Evolutionary conservation across 2,329 filamentous ascomycete species (phyloP).

Genomic region (Elsinoe ampelina): DNA sequence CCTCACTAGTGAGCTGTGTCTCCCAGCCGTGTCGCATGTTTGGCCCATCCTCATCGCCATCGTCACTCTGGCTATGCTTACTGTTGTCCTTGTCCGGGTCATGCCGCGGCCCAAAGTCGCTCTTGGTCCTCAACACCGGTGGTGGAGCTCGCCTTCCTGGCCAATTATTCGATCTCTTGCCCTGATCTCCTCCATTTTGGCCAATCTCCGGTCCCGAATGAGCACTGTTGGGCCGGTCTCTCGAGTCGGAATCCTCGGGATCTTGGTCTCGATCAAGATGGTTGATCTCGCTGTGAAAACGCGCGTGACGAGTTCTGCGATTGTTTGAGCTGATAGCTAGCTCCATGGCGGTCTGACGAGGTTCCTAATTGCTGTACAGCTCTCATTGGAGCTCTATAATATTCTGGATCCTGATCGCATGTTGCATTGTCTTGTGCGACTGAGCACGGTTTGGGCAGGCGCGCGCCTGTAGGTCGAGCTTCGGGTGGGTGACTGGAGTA

Average conservation of each 20-base stretch:
- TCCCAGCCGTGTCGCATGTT: slow-evolving; percentile 78
- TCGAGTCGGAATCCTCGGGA: slow-evolving; percentile 2
- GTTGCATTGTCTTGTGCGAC: not conserved
- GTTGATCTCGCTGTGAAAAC: slow-evolving; percentile 2
- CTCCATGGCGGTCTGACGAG: not conserved
- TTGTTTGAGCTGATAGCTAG: not conserved
- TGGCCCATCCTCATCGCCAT: slow-evolving; percentile 24
- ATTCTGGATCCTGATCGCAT: not conserved
- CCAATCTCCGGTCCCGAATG: not conserved
- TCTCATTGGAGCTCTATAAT: not conserved
- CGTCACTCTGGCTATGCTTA: slow-evolving; percentile 25
- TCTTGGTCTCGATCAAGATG: not conserved
- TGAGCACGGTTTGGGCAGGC: too few species aligned
- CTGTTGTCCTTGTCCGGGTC: slow-evolving; percentile 16
- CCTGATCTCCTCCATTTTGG: not conserved
- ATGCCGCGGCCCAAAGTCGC: slow-evolving; percentile 40
- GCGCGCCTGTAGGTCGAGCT: too few species aligned
- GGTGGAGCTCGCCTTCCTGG: slow-evolving; percentile 21
- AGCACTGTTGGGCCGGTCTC: not conserved
- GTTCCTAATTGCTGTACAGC: not conserved
- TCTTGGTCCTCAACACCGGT: slow-evolving; percentile 41
- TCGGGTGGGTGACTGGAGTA: too few species aligned
- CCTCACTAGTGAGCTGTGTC: slow-evolving; percentile 81
- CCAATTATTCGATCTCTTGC: slow-evolving; percentile 8
- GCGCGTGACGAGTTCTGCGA: slow-evolving; percentile 1